Evolutionary conservation across 2,329 filamentous ascomycete genomes (phyloP), one percentile per base, ranked within the genome.

Genomic region (Nannizzia gypsea): DNA sequence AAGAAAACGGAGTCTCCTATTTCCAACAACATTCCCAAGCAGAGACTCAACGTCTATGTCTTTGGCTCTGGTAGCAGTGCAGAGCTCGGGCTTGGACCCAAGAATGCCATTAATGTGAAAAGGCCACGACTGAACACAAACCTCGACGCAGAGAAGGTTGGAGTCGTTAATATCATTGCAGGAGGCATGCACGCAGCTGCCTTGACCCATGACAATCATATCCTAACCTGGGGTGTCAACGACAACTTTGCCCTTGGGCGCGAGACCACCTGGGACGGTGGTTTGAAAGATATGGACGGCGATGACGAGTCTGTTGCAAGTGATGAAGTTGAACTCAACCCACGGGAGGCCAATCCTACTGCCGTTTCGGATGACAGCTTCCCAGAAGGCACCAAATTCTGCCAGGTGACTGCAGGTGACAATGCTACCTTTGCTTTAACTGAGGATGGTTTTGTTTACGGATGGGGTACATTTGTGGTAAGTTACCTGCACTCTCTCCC

Each of bases 171-270:
- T 71, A 73, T 93, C 59, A 84, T 87, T 57, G 84, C 86, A 62
- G 89, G 89, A 63, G 89, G 88, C 61, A 92, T 93, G 88, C 89
- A 95, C 74, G 83, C 31, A 36, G 31, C 31, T 36, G 31, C 31
- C 2, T 75, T 93, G 57, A 92, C 89, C 57, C 81, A 84, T 65
- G 86, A 91, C 72, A 89, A 90, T 77, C 85, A 84, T 74, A 87
- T 93, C 66, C 76, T 90, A 58, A 90, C 88, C 26, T 95, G 89
- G 89, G 89, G 89, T 59, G 89, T 92, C 66, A 93, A 93, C 70
- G 89, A 93, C 68, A 84, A 90, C 68, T 86, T 87, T 64, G 87
- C 89, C 6, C 80, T 93, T 31, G 89, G 89, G 46, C 80, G 89
- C 68, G 82, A 88, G 68, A 90, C 87, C 2, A 76, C 75, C 15